phyloP scores from a whole-genome alignment of 305 asterid species.

The Petunia hybrid region DNA sequence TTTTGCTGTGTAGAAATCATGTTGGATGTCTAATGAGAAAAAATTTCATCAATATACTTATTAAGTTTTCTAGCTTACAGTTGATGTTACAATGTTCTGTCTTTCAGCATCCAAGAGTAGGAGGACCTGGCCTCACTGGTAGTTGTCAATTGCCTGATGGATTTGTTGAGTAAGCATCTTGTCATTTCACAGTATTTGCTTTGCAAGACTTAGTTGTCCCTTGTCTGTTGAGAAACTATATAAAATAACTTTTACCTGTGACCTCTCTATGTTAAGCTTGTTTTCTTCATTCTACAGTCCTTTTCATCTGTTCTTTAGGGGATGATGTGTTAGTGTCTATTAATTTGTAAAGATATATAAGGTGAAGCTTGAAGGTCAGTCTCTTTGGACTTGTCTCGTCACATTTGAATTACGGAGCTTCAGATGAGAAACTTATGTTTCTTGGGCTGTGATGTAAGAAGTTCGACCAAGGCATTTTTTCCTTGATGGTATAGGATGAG shows the following conservation, averaged over 20 bases:
- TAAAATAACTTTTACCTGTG: not conserved
- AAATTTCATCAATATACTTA: not conserved
- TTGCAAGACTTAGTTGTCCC: not conserved
- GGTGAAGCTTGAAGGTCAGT: slow-evolving; percentile 3
- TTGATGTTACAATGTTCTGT: slow-evolving; percentile 23
- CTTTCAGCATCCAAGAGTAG: slow-evolving; percentile 86
- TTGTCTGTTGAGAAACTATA: not conserved
- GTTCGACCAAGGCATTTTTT: too few relatives aligned
- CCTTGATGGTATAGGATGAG: too few relatives aligned
- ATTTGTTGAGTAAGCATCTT: slow-evolving; percentile 74
- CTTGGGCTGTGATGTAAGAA: too few relatives aligned
- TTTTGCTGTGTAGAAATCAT: slow-evolving; percentile 8
- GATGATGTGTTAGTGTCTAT: not conserved
- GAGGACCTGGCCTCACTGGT: slow-evolving; percentile 96
- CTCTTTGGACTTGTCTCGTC: too few relatives aligned
- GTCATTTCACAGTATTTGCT: not conserved
- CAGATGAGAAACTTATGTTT: too few relatives aligned
- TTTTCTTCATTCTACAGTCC: not conserved
- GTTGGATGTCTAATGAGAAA: not conserved
- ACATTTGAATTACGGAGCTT: too few relatives aligned
- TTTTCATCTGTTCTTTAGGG: not conserved
- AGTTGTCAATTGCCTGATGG: slow-evolving; percentile 72
- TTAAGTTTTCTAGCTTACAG: not conserved
- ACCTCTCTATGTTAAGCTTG: not conserved
- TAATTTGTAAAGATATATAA: not conserved